Conservation (phyloP, 1,139 yeast genomes). For the Geotrichum carabidarum region DNA sequence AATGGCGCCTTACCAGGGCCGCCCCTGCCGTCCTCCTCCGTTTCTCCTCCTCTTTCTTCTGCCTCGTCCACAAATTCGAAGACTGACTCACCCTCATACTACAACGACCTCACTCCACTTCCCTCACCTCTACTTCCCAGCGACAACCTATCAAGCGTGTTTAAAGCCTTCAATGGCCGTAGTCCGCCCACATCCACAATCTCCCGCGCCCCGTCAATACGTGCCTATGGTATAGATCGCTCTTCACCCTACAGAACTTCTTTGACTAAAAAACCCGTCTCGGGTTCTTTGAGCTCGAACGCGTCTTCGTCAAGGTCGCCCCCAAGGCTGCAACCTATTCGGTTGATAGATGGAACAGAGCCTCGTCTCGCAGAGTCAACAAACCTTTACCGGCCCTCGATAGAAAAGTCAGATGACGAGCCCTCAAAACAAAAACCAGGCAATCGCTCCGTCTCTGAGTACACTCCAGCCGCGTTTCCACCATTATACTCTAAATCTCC, state of each 20-base stretch:
- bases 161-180: conserved; percentile 26
- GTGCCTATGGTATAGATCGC: conserved; percentile 10
- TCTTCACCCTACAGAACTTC: conserved; percentile 1
- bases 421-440: no score
- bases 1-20: neutral
- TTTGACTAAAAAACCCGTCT: neutral
- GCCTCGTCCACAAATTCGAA: conserved; percentile 10
- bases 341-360: no score
- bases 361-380: no score
- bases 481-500: neutral
- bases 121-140: conserved; percentile 33
- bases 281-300: neutral
- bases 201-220: conserved; percentile 24
- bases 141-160: conserved; percentile 22
- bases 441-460: conserved; percentile 18
- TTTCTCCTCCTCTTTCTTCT: conserved; percentile 7
- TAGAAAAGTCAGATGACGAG: no score
- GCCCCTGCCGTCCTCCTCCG: neutral
- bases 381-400: no score
- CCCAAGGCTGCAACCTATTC: neutral
- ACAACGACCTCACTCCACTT: conserved; percentile 30
- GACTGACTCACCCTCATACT: conserved; percentile 9
- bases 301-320: neutral
- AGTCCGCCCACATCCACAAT: conserved; percentile 27
- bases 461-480: conserved; percentile 13